Evolutionary conservation across 225 moss, liverwort and hornwort species (phyloP), one percentile per base, ranked within the genome.

Genomic region (Pleurozium schreberi): DNA sequence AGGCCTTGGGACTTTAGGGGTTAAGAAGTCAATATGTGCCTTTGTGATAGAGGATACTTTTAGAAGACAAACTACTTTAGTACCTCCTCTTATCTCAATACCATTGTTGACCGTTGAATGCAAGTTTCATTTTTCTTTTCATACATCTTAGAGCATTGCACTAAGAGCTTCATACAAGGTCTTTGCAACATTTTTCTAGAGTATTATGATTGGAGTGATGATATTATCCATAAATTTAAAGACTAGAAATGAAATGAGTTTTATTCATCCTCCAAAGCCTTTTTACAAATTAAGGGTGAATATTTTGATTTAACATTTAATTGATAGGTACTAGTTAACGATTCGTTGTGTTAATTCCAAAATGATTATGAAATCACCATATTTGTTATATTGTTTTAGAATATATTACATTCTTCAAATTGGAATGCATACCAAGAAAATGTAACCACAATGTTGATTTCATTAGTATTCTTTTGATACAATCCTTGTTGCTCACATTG

Each of bases 321-420:
- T n/a, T 57, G 0, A 17, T 57, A 38, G 9, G 0, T 14, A 23
- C 21, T 14, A 53, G 8, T 52, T 76, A 34, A 52, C 13, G 21
- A 34, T 52, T 76, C 4, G 5, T 36, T 34, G 0, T 0, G 2
- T 76, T 12, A 33, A 3, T 6, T 77, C 15, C 9, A 53, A 55
- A 53, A 25, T 13, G 26, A 16, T 38, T n/a, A 25, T 57, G 4
- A 78, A 36, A 57, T n/a, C 10, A n/a, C 1, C 17, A 38, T 10
- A 57, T 26, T 10, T 57, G 1, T n/a, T 38, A 26, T 5, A 18
- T 28, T 58, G 1, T 59, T 80, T 42, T 18, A 7, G 18, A 40
- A 40, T 26, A 26, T 2, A n/a, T 27, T 27, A 11, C 6, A 40
- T n/a, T 27, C 18, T 57, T 79, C 7, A 58, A n/a, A 57, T 26